Conservation (phyloP, 768 basidiomycete species). For the Gymnopilus dilepis region DNA sequence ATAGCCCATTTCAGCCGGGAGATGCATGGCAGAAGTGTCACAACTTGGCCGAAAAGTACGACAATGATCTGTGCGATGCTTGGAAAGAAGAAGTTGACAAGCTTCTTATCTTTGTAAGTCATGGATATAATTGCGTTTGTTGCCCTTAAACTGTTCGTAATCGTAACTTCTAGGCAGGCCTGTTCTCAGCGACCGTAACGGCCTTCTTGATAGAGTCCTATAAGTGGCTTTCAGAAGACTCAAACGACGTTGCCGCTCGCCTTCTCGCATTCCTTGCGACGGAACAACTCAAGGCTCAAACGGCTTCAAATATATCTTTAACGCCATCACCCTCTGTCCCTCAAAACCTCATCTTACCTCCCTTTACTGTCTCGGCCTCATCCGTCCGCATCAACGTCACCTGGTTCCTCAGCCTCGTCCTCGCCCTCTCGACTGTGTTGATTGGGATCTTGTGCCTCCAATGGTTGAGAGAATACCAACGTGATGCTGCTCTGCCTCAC, state of each 20-base stretch:
- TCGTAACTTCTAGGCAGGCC: slow-evolving; percentile 25
- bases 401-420: slow-evolving; percentile 34
- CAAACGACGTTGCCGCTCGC: slow-evolving; percentile 23
- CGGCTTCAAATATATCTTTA: slow-evolving; percentile 11
- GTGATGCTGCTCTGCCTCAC: slow-evolving; percentile 30
- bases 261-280: slow-evolving; percentile 24
- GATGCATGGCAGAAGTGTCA: slow-evolving; percentile 33
- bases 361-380: slow-evolving; percentile 24
- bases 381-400: slow-evolving; percentile 31
- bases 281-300: neutral
- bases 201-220: slow-evolving; percentile 32
- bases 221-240: slow-evolving; percentile 32
- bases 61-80: slow-evolving; percentile 34
- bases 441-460: slow-evolving; percentile 34
- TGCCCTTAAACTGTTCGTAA: neutral
- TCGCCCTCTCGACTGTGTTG: slow-evolving; percentile 30
- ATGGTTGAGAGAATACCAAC: slow-evolving; percentile 34
- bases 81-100: slow-evolving; percentile 39
- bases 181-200: slow-evolving; percentile 34
- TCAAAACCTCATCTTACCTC: slow-evolving; percentile 1
- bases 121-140: neutral
- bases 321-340: neutral
- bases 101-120: slow-evolving; percentile 34
- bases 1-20: slow-evolving; percentile 21
- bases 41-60: slow-evolving; percentile 31